A percentile compares a stretch with the other conserved stretches of the same genome.
phyloP scores from a whole-genome alignment of 495 filamentous ascomycete species.

The Symbiotaphrina buchneri region DNA sequence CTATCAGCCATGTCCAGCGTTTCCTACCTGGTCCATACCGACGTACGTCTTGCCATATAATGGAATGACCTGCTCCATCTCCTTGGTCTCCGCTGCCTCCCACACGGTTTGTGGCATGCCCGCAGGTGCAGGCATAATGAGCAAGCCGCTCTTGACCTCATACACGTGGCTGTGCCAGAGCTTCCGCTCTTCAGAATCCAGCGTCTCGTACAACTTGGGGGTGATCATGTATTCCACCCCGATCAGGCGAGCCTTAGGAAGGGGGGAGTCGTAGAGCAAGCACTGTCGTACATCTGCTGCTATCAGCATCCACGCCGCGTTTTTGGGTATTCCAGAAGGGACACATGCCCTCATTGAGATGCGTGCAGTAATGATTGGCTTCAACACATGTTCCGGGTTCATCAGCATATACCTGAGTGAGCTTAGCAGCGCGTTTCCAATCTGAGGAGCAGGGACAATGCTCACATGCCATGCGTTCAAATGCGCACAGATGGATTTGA shows the following conservation, averaged over 20 bases:
- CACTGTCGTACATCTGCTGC: slow-evolving; percentile 49
- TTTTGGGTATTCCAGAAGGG: slow-evolving; percentile 3
- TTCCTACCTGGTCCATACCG: not conserved
- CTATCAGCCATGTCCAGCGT: not conserved
- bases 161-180: slow-evolving; percentile 72
- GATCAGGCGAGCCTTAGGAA: slow-evolving; percentile 45
- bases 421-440: slow-evolving; percentile 19
- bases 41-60: slow-evolving; percentile 66
- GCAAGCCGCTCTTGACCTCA: slow-evolving; percentile 72
- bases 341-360: slow-evolving; percentile 37
- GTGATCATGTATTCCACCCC: slow-evolving; percentile 91
- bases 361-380: slow-evolving; percentile 69
- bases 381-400: slow-evolving; percentile 31
- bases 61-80: slow-evolving; percentile 50
- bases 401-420: too few relatives aligned
- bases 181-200: slow-evolving; percentile 39
- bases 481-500: slow-evolving; percentile 61
- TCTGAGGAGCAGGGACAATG: slow-evolving; percentile 55
- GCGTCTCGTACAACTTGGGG: slow-evolving; percentile 37
- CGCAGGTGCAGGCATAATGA: slow-evolving; percentile 55
- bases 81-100: slow-evolving; percentile 55
- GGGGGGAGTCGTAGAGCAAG: slow-evolving; percentile 56
- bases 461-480: slow-evolving; percentile 75
- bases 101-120: slow-evolving; percentile 30
- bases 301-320: not conserved